phyloP scores from a whole-genome alignment of 495 filamentous ascomycete species.

The Penicillium ochrochloron region DNA sequence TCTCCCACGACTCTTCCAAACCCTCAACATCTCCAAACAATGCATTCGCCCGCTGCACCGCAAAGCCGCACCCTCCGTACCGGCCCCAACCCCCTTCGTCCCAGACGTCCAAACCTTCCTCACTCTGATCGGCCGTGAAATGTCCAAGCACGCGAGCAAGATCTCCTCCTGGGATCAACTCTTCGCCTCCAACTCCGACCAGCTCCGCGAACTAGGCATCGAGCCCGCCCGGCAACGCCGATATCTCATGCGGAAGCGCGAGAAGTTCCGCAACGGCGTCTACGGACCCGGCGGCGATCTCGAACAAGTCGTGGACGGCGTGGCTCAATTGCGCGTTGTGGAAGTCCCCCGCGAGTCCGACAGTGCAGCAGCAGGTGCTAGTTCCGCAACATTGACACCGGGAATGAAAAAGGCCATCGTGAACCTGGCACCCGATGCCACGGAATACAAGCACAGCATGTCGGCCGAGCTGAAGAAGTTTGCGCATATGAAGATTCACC shows the following conservation, averaged over 20 bases:
- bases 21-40: constrained; percentile 34
- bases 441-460: constrained; percentile 44
- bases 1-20: constrained; percentile 36
- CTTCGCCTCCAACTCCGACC: constrained; percentile 74
- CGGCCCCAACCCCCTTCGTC: constrained; percentile 78
- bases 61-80: constrained; percentile 50
- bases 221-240: constrained; percentile 79
- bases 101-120: constrained; percentile 93
- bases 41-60: constrained; percentile 43
- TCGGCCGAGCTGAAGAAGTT: constrained; percentile 53
- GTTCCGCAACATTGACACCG: constrained; percentile 53
- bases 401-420: constrained; percentile 66
- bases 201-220: constrained; percentile 81
- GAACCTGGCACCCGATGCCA: constrained; percentile 67
- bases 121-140: constrained; percentile 84
- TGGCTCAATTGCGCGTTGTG: constrained; percentile 68
- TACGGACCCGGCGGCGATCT: constrained; percentile 82
- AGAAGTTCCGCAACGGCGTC: constrained; percentile 75
- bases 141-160: constrained; percentile 76
- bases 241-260: constrained; percentile 86
- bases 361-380: constrained; percentile 2
- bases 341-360: constrained; percentile 55
- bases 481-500: constrained; percentile 65
- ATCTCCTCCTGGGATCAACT: constrained; percentile 88
- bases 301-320: constrained; percentile 70